A percentile compares a stretch with the other conserved stretches of the same genome.
phyloP scores from a whole-genome alignment of 345 rosid species.

The Pistacia vera region DNA sequence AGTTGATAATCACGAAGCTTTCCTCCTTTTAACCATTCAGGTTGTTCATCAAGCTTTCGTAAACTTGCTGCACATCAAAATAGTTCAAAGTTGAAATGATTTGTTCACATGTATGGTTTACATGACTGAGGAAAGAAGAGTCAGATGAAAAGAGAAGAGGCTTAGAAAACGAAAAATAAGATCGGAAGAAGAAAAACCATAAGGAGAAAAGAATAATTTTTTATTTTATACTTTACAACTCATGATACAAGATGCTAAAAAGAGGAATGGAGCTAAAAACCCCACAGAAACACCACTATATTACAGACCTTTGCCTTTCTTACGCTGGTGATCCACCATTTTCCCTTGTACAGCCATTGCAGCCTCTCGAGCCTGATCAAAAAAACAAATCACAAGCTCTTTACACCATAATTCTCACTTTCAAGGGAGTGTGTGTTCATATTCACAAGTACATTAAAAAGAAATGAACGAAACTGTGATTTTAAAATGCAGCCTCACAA shows the following conservation, averaged over 20 bases:
- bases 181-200: background rate
- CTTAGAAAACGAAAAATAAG: background rate
- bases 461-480: background rate
- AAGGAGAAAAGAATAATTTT: background rate
- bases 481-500: background rate
- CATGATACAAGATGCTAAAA: background rate
- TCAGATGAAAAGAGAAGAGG: background rate
- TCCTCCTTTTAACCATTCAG: constrained; percentile 96
- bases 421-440: background rate
- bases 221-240: background rate
- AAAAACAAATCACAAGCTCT: constrained; percentile 1
- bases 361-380: constrained; percentile 89
- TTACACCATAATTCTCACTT: background rate
- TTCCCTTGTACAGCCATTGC: constrained; percentile 87
- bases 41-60: constrained; percentile 98
- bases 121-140: background rate
- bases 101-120: background rate
- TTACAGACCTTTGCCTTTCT: constrained; percentile 84
- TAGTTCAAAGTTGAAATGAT: background rate
- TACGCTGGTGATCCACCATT: constrained; percentile 89
- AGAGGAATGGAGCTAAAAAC: too few species aligned
- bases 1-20: constrained; percentile 98
- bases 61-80: constrained; percentile 60
- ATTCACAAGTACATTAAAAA: constrained; percentile 1
- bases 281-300: background rate